phyloP scores from a whole-genome alignment of 2,329 filamentous ascomycete species.

The Mariannaea sp. region DNA sequence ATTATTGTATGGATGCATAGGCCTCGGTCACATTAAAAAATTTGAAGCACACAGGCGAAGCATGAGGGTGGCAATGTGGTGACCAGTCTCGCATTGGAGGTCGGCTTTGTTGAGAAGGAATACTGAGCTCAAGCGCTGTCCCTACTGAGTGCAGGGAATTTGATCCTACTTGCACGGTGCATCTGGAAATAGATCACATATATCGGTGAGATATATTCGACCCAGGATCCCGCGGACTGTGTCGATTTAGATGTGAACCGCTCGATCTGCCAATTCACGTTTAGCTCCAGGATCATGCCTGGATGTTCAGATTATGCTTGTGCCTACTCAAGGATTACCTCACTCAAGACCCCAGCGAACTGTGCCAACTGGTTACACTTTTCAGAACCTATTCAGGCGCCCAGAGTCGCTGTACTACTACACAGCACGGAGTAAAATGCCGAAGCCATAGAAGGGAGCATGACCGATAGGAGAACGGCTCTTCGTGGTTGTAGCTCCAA shows the following conservation, averaged over 20 bases:
- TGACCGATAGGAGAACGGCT: slow-evolving; percentile 6
- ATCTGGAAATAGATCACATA: slow-evolving; percentile 4
- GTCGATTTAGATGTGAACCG: slow-evolving; percentile 12
- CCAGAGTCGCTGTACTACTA: background rate
- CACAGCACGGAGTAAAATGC: background rate
- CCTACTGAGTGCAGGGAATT: too few species aligned
- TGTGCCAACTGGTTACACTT: slow-evolving; percentile 2
- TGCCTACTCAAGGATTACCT: background rate
- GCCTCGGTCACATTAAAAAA: too few species aligned
- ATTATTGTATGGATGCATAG: slow-evolving; percentile 33
- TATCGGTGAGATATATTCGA: background rate
- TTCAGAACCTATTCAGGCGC: background rate
- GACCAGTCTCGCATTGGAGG: too few species aligned
- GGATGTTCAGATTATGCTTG: background rate
- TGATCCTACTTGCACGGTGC: too few species aligned
- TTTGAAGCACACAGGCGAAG: too few species aligned
- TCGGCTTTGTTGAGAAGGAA: too few species aligned
- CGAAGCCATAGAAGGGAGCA: background rate
- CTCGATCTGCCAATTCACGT: slow-evolving; percentile 14
- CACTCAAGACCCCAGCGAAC: background rate
- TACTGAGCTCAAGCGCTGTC: too few species aligned
- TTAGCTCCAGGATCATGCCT: slow-evolving; percentile 4
- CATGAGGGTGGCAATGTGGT: too few species aligned
- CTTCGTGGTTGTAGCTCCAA: slow-evolving; percentile 8
- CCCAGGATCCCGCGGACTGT: slow-evolving; percentile 3